Base-by-base conservation (phyloP, 208 protist species). In the Balamuthia mandrillaris region DNA sequence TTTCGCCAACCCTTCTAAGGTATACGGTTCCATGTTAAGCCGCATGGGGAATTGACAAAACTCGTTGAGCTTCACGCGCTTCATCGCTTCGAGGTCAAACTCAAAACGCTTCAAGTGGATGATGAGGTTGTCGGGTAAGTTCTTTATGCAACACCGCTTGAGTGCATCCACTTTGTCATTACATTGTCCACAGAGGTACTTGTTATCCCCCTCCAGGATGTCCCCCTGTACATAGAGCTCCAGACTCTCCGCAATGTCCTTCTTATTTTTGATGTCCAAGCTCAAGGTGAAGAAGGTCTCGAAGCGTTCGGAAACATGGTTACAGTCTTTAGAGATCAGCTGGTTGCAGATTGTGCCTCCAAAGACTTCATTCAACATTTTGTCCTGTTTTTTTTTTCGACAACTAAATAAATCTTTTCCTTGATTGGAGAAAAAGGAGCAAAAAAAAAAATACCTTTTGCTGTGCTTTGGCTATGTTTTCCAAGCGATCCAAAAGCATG, bases 71-170 rank as follows among this genome's bases (percentile, higher is more conserved):
- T 96, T 95, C 4, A 91, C 70, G 60, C 94, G 90, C 47, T 87
- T 84, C 89, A 95, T 93, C 16, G 77, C 33, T 24, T 94, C 90
- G n/a, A 94, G 87, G 84, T 96, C 92, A 75, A 95, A 96, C 88
- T 96, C 94, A 70, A 96, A 96, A 49, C 95, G 84, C 81, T 96
- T 96, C 35, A 95, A 82, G 68, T 96, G 94, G 24, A 96, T 58
- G 44, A 96, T 95, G 2, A 96, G 81, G 16, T 44, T 90, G 33
- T 89, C 42, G 39, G 95, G 94, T 45, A 96, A 84, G n/a, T 60
- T 21, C 52, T 88, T 65, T 1, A 96, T 60, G 84, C 90, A 93
- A 14, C 65, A 54, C 33, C 91, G 87, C 89, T 94, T 95, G 0
- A 92, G 12, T 21, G 92, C 89, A 45, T 94, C 90, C 14, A 88